Percentiles rank a stretch among this genome's conserved stretches.
These are phyloP conservation scores for Ogataea nakhonphanomensis DNA, from an alignment of 805 yeast genomes.

Conservation along the genomic window DNA sequence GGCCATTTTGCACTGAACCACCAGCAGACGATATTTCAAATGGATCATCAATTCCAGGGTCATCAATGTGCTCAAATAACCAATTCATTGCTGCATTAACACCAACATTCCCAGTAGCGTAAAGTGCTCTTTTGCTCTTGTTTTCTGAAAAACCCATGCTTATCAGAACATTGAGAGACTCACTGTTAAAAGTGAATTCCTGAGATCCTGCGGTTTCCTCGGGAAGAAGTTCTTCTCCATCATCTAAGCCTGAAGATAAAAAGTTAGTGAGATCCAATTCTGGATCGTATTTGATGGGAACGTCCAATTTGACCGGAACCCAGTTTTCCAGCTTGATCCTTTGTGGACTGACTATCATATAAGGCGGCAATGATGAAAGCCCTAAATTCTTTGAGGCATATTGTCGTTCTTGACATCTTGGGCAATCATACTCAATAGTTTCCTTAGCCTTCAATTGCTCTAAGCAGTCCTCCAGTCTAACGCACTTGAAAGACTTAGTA, in stretches of 20 bases:
- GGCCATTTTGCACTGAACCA: slow-evolving; percentile 10
- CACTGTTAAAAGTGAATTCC: slow-evolving; percentile 52
- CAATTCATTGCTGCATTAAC: slow-evolving; percentile 82
- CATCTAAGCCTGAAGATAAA: slow-evolving; percentile 39
- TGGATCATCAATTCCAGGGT: slow-evolving; percentile 68
- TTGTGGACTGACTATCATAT: slow-evolving; percentile 67
- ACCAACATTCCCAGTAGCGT: slow-evolving; percentile 61
- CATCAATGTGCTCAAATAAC: slow-evolving; percentile 88
- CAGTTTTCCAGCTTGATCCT: slow-evolving; percentile 83
- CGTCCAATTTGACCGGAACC: slow-evolving; percentile 81
- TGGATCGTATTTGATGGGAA: slow-evolving; percentile 54
- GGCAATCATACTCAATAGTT: slow-evolving; percentile 60
- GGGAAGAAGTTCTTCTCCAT: slow-evolving; percentile 39
- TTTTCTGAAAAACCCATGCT: slow-evolving; percentile 87
- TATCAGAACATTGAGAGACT: slow-evolving; percentile 50
- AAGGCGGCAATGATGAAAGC: slow-evolving; percentile 66
- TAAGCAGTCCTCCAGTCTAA: slow-evolving; percentile 50
- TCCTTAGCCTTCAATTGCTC: slow-evolving; percentile 45
- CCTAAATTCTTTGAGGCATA: slow-evolving; percentile 42
- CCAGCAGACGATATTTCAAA: slow-evolving; percentile 30
- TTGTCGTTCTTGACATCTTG: slow-evolving; percentile 41
- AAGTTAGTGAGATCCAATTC: slow-evolving; percentile 42
- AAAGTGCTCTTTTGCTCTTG: slow-evolving; percentile 65
- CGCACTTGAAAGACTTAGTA: slow-evolving; percentile 44
- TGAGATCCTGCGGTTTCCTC: slow-evolving; percentile 31